Base-by-base conservation (phyloP, 2,329 filamentous ascomycete genomes). In the Apiospora marii region DNA sequence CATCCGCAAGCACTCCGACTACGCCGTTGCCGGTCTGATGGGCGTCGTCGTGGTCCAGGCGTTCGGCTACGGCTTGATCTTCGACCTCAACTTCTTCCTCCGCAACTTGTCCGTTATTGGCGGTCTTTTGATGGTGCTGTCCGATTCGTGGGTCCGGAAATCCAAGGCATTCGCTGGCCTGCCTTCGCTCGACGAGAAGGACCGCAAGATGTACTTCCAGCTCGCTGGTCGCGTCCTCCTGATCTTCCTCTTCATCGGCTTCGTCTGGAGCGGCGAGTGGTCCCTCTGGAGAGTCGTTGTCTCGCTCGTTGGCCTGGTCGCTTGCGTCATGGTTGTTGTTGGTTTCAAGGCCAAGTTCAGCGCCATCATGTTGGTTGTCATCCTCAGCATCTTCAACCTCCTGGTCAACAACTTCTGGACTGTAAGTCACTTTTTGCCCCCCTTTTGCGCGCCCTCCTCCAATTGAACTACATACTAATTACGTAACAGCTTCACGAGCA, bases 401-500 rank as follows among this genome's bases (percentile, higher is more conserved):
- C 84, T 98, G 76, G 96, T 98, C 79, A 99, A 99, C 91, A 99
- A 98, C 90, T 99, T 98, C 89, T 99, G 96, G 96, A 98, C 95
- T 81, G 95, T 98, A 88, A 87, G 94, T 87, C 73, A 22, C 12
- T 22, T n/a, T 3, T 69, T 30, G 37, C 10, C 19, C 22, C 19
- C 22, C 44, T 61, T 67, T 71, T 37, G 19, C 67, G 44, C 68
- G 24, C 22, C 37, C 22, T 34, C 27, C 0, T 80, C 72, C 67
- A 8, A 61, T 48, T 69, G 13, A 44, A 43, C 71, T 64, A n/a
- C 5, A 73, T 13, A 67, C 79, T 82, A 75, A 82, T 78, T 14
- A 70, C 68, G 67, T 70, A 71, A 37, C 77, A 97, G 93, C 94
- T 99, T 77, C 96, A 98, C 87, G 93, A 96, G 78, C 94, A 97